Base-by-base conservation (phyloP, 1,284 basidiomycete genomes). In the Boletus mariae region DNA sequence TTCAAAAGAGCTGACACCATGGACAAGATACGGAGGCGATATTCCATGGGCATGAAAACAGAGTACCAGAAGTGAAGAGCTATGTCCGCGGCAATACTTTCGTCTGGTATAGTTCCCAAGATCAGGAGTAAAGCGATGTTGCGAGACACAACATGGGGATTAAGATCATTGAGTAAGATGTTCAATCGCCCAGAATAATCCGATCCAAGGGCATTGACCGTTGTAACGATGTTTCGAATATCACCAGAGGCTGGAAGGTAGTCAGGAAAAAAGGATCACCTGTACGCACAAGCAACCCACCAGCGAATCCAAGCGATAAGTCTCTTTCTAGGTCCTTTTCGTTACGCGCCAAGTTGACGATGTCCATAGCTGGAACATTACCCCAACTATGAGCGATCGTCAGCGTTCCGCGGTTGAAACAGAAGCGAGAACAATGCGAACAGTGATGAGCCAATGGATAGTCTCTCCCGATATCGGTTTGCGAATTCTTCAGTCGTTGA, bases 41-140 rank as follows among this genome's bases (percentile, higher is more conserved):
- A 73, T 50, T 68, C 64, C 29, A 47, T 49, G 3, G 75, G 75
- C 29, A 77, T 49, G 54, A 71, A 74, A 2, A 65, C 64, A 4
- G 77, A 78, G 46, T 74, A 76, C 74, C 74, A 77, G 43, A 72
- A 69, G 53, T 78, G 76, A 23, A 78, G 66, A 5, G 75, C 75
- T 4, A 71, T 59, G 45, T 78, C 76, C 4, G 69, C 72, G 1
- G 72, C 73, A 5, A 60, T 25, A 15, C 11, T 50, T 35, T 59
- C 59, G 31, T 71, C 67, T 4, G 60, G 52, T 37, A 67, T 57
- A 26, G 58, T 64, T 5, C 71, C 70, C 11, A 77, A 65, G 42
- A 77, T 66, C n/a, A 69, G 52, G 12, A 78, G 70, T 7, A 77
- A 49, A 0, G 71, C 15, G 2, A 75, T 55, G 45, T 76, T 78